Evolutionary conservation across 192 early-diverging fungal species (phyloP).

Genomic region (Coemansia pectinata): DNA sequence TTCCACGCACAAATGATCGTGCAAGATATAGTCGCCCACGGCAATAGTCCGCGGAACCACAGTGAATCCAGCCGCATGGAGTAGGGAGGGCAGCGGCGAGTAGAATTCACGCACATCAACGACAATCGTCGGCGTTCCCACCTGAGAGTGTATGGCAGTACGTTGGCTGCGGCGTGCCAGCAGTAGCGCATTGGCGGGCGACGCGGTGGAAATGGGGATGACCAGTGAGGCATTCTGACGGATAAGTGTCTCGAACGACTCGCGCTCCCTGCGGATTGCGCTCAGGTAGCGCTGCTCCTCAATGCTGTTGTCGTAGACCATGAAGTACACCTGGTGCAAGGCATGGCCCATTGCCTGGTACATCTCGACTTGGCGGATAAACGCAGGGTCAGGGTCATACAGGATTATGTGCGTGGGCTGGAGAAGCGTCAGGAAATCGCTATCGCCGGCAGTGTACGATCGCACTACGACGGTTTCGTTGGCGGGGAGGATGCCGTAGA

Average conservation of each 20-base stretch:
- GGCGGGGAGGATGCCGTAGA: constrained; percentile 32
- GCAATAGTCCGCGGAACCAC: constrained; percentile 82
- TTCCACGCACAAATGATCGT: constrained; percentile 85
- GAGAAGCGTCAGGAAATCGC: constrained; percentile 64
- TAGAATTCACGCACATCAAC: constrained; percentile 95
- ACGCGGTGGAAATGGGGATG: constrained; percentile 27
- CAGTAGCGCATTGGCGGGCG: constrained; percentile 26
- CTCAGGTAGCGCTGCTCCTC: constrained; percentile 94
- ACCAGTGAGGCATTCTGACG: constrained; percentile 76
- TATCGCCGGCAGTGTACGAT: constrained; percentile 51
- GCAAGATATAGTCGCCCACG: constrained; percentile 93
- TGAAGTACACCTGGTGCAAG: constrained; percentile 81
- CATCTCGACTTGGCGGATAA: constrained; percentile 86
- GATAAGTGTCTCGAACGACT: constrained; percentile 92
- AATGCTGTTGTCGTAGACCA: constrained; percentile 91
- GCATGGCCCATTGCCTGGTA: constrained; percentile 59
- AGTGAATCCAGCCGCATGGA: constrained; percentile 75
- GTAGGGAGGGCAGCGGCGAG: constrained; percentile 81
- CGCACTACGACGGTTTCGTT: constrained; percentile 56
- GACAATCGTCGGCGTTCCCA: constrained; percentile 56
- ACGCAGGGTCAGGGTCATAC: constrained; percentile 87
- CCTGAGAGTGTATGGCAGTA: constrained; percentile 6
- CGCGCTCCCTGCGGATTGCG: constrained; percentile 82
- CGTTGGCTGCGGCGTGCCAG: constrained; percentile 28
- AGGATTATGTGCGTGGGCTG: constrained; percentile 83